phyloP scores from a whole-genome alignment of 2,329 filamentous ascomycete species.

The Hypoxylon rubiginosum region DNA sequence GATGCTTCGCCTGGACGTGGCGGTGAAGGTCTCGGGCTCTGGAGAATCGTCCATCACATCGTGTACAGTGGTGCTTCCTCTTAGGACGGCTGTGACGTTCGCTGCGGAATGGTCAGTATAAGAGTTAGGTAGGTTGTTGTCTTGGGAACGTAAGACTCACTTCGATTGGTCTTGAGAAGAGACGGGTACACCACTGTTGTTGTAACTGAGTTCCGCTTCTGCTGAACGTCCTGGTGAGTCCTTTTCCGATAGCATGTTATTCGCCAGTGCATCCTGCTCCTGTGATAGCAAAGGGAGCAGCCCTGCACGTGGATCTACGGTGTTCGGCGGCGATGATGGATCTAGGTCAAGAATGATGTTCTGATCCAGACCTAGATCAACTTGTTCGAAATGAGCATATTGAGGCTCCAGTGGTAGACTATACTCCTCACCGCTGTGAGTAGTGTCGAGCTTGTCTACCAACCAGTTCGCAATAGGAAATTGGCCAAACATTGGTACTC shows the following conservation, averaged over 20 bases:
- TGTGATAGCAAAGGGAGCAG: neutral
- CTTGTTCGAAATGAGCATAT: neutral
- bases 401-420: neutral
- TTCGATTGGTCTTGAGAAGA: constrained; percentile 20
- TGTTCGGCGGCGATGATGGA: constrained; percentile 5
- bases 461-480: constrained; percentile 33
- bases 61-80: constrained; percentile 22
- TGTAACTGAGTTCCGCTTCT: constrained; percentile 6
- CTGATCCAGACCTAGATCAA: neutral
- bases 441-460: constrained; percentile 13
- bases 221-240: neutral
- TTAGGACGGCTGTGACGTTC: constrained; percentile 22
- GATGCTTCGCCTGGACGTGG: constrained; percentile 30
- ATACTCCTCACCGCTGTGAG: neutral
- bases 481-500: constrained; percentile 21
- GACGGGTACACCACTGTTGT: constrained; percentile 1
- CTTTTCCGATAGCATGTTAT: neutral
- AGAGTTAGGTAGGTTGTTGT: neutral
- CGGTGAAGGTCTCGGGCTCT: constrained; percentile 30
- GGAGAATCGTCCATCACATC: constrained; percentile 26
- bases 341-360: constrained; percentile 3
- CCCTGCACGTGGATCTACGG: neutral
- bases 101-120: constrained; percentile 2
- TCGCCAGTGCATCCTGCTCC: constrained; percentile 1
- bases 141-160: constrained; percentile 2